A percentile compares a stretch with the other conserved stretches of the same genome.
These are phyloP conservation scores for Aspergillus melleus DNA, from an alignment of 2,329 filamentous ascomycete species.

Conservation along the genomic window DNA sequence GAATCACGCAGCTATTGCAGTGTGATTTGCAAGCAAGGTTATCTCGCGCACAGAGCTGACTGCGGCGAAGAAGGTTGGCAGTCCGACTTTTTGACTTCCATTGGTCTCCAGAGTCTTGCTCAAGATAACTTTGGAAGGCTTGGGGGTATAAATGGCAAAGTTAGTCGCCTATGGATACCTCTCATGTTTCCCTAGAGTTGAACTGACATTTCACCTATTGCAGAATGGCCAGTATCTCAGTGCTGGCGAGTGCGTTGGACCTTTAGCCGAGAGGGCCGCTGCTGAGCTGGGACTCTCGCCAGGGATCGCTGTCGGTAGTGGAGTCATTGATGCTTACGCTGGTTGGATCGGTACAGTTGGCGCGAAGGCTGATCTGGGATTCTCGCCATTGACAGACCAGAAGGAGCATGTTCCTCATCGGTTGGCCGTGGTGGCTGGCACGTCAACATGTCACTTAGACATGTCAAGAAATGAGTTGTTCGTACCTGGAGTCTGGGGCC, in stretches of 20 bases:
- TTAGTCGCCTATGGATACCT: no score
- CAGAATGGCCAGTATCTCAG: conserved; percentile 91
- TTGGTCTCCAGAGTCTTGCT: conserved; percentile 81
- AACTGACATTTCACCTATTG: not conserved
- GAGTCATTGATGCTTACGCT: conserved; percentile 97
- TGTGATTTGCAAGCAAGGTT: conserved; percentile 96
- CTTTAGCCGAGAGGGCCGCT: conserved; percentile 79
- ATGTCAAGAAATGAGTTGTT: conserved; percentile 94
- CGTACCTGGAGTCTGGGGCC: conserved; percentile 93
- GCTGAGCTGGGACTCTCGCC: conserved; percentile 78
- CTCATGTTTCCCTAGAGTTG: no score
- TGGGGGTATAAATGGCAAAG: conserved; percentile 92
- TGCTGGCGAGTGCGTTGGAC: conserved; percentile 86
- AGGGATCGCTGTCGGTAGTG: conserved; percentile 89
- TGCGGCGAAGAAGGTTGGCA: conserved; percentile 98
- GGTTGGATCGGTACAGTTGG: conserved; percentile 99
- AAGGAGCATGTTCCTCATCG: conserved; percentile 81
- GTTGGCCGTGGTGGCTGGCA: conserved; percentile 90
- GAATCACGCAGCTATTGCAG: conserved; percentile 94
- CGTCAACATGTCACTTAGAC: conserved; percentile 94
- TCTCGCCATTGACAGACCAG: conserved; percentile 77
- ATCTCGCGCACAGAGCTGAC: conserved; percentile 90
- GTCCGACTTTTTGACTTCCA: conserved; percentile 83
- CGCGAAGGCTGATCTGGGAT: conserved; percentile 85
- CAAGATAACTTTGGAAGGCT: conserved; percentile 89